A percentile compares a stretch with the other conserved stretches of the same genome.
These are phyloP conservation scores for Trichoderma sp. DNA, from an alignment of 2,329 filamentous ascomycete species.

Conservation along the genomic window DNA sequence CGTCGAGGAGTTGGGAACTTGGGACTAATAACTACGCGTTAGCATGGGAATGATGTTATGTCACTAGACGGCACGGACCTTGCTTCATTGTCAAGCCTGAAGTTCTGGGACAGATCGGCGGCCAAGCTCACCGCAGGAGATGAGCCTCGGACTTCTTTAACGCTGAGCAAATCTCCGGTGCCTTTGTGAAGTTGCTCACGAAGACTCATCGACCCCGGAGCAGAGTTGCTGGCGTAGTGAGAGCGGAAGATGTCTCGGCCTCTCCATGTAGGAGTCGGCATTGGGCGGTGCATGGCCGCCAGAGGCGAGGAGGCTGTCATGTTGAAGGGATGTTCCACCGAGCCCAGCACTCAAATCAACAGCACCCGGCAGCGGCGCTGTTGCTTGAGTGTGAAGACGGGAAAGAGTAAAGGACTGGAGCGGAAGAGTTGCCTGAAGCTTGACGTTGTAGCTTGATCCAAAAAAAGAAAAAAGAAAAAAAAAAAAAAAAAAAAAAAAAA, in stretches of 20 bases:
- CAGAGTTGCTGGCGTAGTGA: slow-evolving; percentile 51
- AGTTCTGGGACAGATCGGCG: slow-evolving; percentile 94
- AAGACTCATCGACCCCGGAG: slow-evolving; percentile 72
- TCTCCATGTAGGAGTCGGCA: slow-evolving; percentile 62
- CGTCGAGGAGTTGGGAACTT: slow-evolving; percentile 46
- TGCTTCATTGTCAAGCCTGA: slow-evolving; percentile 80
- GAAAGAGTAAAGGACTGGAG: slow-evolving; percentile 24
- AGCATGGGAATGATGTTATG: slow-evolving; percentile 13
- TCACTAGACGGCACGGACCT: slow-evolving; percentile 62
- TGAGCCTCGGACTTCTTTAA: slow-evolving; percentile 76
- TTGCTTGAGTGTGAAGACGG: slow-evolving; percentile 32
- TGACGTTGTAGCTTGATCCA: slow-evolving; percentile 37
- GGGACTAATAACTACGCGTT: slow-evolving; percentile 35
- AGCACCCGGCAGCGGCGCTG: slow-evolving; percentile 25
- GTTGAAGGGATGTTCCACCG: slow-evolving; percentile 30
- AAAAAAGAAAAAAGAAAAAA: neutral
- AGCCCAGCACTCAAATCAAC: neutral
- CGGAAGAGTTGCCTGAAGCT: slow-evolving; percentile 34
- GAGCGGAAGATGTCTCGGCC: slow-evolving; percentile 55
- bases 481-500: neutral
- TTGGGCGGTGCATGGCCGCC: slow-evolving; percentile 82
- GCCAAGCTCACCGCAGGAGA: slow-evolving; percentile 90
- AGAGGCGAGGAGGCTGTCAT: slow-evolving; percentile 96
- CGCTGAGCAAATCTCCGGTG: slow-evolving; percentile 75
- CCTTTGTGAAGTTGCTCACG: slow-evolving; percentile 68